Conservation (phyloP, 2,329 filamentous ascomycete genomes). For the Arthrobotrys iridis region DNA sequence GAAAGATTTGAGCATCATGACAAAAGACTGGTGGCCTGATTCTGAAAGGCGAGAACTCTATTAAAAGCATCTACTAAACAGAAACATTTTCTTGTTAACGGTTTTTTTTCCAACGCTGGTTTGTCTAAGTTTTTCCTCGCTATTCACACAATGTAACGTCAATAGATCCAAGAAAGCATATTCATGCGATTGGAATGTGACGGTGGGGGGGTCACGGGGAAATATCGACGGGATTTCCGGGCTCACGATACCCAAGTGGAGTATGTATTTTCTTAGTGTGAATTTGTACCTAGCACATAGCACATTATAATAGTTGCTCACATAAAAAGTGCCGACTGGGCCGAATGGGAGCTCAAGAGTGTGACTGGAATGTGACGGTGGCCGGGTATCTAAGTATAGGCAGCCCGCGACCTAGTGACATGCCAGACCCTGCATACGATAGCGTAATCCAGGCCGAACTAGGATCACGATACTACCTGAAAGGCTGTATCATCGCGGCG, state of each 20-base stretch:
- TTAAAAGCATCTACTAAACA: conserved; percentile 39
- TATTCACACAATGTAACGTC: conserved; percentile 34
- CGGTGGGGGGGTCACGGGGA: conserved; percentile 33
- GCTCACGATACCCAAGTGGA: background rate
- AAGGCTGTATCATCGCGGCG: conserved; percentile 16
- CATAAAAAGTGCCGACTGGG: conserved; percentile 6
- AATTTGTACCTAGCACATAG: conserved; percentile 2
- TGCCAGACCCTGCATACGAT: conserved; percentile 47
- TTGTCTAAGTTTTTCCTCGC: conserved; percentile 23
- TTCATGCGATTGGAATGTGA: conserved; percentile 25
- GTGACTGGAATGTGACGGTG: conserved; percentile 48
- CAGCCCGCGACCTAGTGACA: conserved; percentile 25
- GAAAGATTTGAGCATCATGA: conserved; percentile 32
- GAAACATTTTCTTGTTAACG: conserved; percentile 23
- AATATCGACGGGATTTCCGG: conserved; percentile 32
- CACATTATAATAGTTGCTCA: too few relatives aligned
- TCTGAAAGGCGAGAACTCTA: conserved; percentile 38
- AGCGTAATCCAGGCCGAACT: conserved; percentile 42
- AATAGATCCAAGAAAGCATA: conserved; percentile 12
- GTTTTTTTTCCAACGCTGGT: background rate
- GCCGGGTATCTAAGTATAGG: conserved; percentile 49
- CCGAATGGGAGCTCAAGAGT: conserved; percentile 13
- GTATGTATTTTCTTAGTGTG: background rate
- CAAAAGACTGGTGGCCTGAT: conserved; percentile 27
- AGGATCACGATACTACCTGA: conserved; percentile 40